Percentiles rank a stretch among this genome's conserved stretches.
phyloP scores from a whole-genome alignment of 441 rosid species.

The Pelargonium fulgidum region DNA sequence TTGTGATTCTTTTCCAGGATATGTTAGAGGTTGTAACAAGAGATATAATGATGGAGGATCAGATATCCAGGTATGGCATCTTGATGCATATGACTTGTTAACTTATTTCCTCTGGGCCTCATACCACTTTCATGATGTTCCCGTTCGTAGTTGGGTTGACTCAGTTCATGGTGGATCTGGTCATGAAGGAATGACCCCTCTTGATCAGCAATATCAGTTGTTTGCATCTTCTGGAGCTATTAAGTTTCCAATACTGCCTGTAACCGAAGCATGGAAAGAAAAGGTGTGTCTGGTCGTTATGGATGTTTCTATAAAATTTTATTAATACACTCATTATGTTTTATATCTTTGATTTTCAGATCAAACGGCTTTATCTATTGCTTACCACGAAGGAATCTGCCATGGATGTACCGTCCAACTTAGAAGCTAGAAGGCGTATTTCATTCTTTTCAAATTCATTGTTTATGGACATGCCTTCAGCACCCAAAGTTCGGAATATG shows the following conservation, averaged over 20 bases:
- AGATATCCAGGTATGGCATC: constrained; percentile 47
- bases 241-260: constrained; percentile 62
- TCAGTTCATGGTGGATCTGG: constrained; percentile 65
- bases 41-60: constrained; percentile 85
- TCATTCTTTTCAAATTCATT: constrained; percentile 98
- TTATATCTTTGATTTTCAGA: constrained; percentile 38
- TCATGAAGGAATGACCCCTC: constrained; percentile 54
- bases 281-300: constrained; percentile 42
- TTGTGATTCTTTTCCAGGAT: constrained; percentile 95
- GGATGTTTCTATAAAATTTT: background rate
- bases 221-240: constrained; percentile 96
- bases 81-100: constrained; percentile 16
- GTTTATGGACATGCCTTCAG: constrained; percentile 95
- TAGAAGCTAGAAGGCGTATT: constrained; percentile 97
- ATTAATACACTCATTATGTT: constrained; percentile 11
- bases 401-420: constrained; percentile 98
- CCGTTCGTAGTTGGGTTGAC: constrained; percentile 50
- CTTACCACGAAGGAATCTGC: constrained; percentile 98
- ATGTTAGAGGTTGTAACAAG: constrained; percentile 95
- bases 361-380: constrained; percentile 74
- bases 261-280: constrained; percentile 94
- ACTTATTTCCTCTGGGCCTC: background rate
- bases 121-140: constrained; percentile 18
- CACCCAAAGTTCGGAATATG: constrained; percentile 99
- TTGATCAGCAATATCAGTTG: constrained; percentile 61